Percentiles rank a stretch among this genome's conserved stretches.
phyloP scores from a whole-genome alignment of 164 flowering plant genomes.

The Nymphaea thermarum region DNA sequence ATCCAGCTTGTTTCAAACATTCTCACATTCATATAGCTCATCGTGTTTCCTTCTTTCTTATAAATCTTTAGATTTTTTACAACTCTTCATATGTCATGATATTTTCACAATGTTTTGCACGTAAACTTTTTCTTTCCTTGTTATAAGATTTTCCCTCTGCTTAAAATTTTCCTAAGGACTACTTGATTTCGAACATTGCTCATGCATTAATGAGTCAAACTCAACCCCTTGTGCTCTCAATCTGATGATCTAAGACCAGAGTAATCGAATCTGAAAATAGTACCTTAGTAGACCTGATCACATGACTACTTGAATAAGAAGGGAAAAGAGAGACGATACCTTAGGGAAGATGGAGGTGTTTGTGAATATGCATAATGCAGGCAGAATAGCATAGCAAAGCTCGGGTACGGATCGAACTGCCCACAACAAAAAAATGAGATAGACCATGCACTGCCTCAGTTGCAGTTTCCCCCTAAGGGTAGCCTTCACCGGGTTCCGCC shows the following conservation, averaged over 20 bases:
- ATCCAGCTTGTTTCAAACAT: too few relatives aligned
- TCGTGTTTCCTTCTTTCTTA: background rate
- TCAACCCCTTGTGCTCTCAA: too few relatives aligned
- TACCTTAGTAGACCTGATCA: too few relatives aligned
- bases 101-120: background rate
- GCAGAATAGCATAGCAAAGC: slow-evolving; percentile 30
- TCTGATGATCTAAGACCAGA: too few relatives aligned
- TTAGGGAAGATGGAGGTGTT: slow-evolving; percentile 41
- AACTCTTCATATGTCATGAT: background rate
- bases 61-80: background rate
- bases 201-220: too few relatives aligned
- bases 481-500: slow-evolving; percentile 21
- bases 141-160: too few relatives aligned
- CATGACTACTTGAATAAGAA: too few relatives aligned
- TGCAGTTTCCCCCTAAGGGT: slow-evolving; percentile 18
- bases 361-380: slow-evolving; percentile 43
- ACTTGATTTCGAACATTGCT: too few relatives aligned
- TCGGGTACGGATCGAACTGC: slow-evolving; percentile 33
- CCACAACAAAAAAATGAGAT: slow-evolving; percentile 16
- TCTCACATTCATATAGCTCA: background rate
- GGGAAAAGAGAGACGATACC: slow-evolving; percentile 9
- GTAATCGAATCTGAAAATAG: too few relatives aligned
- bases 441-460: slow-evolving; percentile 30
- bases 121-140: too few relatives aligned
- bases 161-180: too few relatives aligned